Evolutionary conservation across 2,329 filamentous ascomycete genomes (phyloP).

Genomic region (Fusarium neocosmosporiellum): DNA sequence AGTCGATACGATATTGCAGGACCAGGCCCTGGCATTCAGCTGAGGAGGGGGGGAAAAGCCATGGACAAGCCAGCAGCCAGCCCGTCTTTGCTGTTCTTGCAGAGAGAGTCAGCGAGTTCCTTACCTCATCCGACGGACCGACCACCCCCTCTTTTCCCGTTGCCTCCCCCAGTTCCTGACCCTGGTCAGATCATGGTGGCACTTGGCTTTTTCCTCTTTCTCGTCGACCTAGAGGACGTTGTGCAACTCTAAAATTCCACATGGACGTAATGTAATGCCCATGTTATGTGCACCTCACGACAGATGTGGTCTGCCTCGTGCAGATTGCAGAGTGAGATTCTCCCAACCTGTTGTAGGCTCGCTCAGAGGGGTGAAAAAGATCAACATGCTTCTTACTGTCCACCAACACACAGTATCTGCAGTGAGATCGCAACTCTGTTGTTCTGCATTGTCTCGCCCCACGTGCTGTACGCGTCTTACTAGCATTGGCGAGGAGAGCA

Average conservation of each 20-base stretch:
- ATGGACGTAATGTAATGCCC: neutral
- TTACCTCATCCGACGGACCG: neutral
- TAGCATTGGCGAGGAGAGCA: neutral
- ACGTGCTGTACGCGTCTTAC: constrained; percentile 18
- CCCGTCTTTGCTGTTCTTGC: neutral
- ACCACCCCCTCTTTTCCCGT: neutral
- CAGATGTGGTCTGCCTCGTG: neutral
- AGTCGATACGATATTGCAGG: neutral
- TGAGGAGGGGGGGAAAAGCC: neutral
- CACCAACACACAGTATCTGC: constrained; percentile 6
- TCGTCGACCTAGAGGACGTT: neutral
- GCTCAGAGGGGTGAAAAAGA: neutral
- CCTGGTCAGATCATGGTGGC: constrained; percentile 12
- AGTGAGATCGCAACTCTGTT: constrained; percentile 21
- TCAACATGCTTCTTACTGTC: neutral
- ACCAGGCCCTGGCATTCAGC: neutral
- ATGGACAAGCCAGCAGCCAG: neutral
- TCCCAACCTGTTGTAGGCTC: neutral
- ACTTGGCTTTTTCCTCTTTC: neutral
- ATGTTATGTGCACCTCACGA: neutral
- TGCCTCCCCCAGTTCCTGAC: neutral
- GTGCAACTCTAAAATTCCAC: constrained; percentile 2
- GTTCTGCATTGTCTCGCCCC: neutral
- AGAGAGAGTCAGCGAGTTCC: neutral
- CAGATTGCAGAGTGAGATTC: neutral